Evolutionary conservation across 1,284 basidiomycete species (phyloP), one percentile per base, ranked within the genome.

Genomic region (Puccinia coronata): DNA sequence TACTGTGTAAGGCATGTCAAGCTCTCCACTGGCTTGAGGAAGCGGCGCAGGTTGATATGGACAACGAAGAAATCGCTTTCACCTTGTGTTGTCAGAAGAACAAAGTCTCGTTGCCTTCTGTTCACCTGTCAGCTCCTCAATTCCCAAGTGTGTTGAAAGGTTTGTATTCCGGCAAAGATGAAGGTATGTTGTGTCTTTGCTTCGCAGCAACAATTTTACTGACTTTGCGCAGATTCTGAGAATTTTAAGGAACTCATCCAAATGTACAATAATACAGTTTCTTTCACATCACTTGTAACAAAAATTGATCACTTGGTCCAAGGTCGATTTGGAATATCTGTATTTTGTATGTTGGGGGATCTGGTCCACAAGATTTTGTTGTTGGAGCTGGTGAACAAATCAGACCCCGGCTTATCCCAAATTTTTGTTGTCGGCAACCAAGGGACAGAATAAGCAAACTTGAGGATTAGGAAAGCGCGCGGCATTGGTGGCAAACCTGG

Each of bases 81-180:
- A 51, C 69, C 5, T 31, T 71, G 8, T 71, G 69, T 23, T 71
- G 69, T 51, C 69, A 71, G 2, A 49, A 71, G 31, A 47, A 47
- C 23, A 39, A 65, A 12, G 61, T 88, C 34, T 12, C 5, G 20
- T 1, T 65, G 1, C 61, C 61, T 1, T 23, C 9, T 3, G 4
- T 20, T n/a, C 16, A 20, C 20, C 20, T 20, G 4, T 39, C 12
- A 3, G 23, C 6, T 9, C n/a, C 61, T 39, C 11, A 41, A 0
- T 12, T 23, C n/a, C 2, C 61, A 28, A 1, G 14, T 9, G 2
- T 61, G 25, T 8, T 31, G 34, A 2, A 31, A 16, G 31, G 1
- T 3, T 6, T 31, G 14, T 1, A 34, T 61, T 31, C 12, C n/a
- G n/a, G n/a, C n/a, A n/a, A 28, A 5, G 57, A 18, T 16, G 1